phyloP scores from a whole-genome alignment of 2,329 filamentous ascomycete genomes.

The Colletotrichum australisinense region DNA sequence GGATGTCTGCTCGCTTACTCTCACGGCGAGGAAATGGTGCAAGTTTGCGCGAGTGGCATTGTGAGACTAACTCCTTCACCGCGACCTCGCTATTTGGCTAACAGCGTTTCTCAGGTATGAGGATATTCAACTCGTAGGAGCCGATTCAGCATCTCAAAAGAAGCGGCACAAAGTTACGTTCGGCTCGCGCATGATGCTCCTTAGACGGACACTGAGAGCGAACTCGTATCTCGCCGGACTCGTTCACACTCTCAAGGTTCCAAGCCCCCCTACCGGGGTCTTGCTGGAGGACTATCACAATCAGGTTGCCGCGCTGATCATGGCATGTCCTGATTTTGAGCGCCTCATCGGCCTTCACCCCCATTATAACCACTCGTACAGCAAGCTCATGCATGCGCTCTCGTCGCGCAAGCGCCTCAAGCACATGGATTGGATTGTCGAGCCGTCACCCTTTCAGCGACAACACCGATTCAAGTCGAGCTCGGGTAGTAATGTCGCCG shows the following conservation, averaged over 20 bases:
- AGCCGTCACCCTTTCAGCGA: slow-evolving; percentile 50
- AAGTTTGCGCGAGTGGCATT: slow-evolving; percentile 62
- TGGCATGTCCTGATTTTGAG: slow-evolving; percentile 75
- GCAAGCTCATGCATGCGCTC: slow-evolving; percentile 68
- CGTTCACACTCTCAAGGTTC: slow-evolving; percentile 69
- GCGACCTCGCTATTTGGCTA: not conserved
- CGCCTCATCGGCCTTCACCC: slow-evolving; percentile 65
- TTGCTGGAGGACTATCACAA: slow-evolving; percentile 64
- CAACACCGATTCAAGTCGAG: slow-evolving; percentile 44
- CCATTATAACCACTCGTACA: slow-evolving; percentile 66
- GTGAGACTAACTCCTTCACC: slow-evolving; percentile 49
- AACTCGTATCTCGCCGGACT: slow-evolving; percentile 64
- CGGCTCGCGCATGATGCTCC: slow-evolving; percentile 64
- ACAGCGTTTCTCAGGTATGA: slow-evolving; percentile 57
- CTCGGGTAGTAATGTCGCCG: slow-evolving; percentile 6
- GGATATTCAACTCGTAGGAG: slow-evolving; percentile 68
- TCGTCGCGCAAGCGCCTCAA: slow-evolving; percentile 66
- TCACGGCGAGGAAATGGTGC: slow-evolving; percentile 64
- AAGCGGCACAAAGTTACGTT: slow-evolving; percentile 67
- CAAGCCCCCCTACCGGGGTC: slow-evolving; percentile 55
- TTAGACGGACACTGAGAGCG: slow-evolving; percentile 67
- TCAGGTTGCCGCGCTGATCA: slow-evolving; percentile 69
- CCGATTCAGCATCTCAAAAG: slow-evolving; percentile 65
- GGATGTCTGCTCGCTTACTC: slow-evolving; percentile 63
- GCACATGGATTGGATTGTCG: slow-evolving; percentile 70